A percentile compares a stretch with the other conserved stretches of the same genome.
These are phyloP conservation scores for Fusarium proliferatum DNA, from an alignment of 2,329 filamentous ascomycete genomes.

Conservation along the genomic window DNA sequence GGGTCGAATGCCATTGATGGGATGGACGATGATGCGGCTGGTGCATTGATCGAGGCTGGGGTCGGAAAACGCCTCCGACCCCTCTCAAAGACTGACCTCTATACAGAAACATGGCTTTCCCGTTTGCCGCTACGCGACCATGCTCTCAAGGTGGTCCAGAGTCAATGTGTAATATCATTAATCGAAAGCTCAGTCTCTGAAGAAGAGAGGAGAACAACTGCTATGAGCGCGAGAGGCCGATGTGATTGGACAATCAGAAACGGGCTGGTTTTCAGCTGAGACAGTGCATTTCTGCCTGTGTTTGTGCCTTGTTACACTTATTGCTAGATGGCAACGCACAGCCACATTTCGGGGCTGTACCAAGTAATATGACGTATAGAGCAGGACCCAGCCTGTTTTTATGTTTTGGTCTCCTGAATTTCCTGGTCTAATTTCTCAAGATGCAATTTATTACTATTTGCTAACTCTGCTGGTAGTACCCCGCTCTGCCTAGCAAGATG, in stretches of 20 bases:
- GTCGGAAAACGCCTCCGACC: rapidly evolving
- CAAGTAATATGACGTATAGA: neutral
- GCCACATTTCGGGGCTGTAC: neutral
- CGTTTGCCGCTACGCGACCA: too few species aligned
- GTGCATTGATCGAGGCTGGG: neutral
- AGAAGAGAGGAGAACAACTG: too few species aligned
- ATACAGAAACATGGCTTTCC: neutral
- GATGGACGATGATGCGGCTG: rapidly evolving
- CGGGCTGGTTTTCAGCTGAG: neutral
- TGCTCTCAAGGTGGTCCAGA: too few species aligned
- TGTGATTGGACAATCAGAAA: neutral
- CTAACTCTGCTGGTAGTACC: neutral
- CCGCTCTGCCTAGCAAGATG: neutral
- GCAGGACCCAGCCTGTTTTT: rapidly evolving
- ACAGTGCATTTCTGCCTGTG: rapidly evolving
- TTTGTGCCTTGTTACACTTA: neutral
- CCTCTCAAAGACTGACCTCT: rapidly evolving
- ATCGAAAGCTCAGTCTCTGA: rapidly evolving
- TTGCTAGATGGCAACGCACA: neutral
- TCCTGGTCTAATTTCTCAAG: neutral
- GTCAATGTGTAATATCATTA: neutral
- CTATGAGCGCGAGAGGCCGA: rapidly evolving
- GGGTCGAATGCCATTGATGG: rapidly evolving
- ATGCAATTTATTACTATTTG: rapidly evolving
- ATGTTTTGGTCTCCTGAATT: rapidly evolving